Percentiles rank a stretch among this genome's conserved stretches.
phyloP scores from a whole-genome alignment of 768 basidiomycete genomes.

The Lentinula aciculospora region DNA sequence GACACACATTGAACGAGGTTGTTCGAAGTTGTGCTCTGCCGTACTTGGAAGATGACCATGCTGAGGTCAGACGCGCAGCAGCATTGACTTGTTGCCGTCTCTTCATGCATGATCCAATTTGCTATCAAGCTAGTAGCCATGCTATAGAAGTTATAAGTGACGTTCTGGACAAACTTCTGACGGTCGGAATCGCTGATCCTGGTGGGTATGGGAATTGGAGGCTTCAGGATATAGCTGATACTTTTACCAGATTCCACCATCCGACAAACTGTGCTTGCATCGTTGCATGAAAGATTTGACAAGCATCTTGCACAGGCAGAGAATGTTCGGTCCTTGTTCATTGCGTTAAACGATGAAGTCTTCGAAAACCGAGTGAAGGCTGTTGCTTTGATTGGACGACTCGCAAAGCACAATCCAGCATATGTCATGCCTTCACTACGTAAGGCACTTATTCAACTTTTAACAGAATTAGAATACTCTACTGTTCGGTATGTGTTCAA shows the following conservation, averaged over 20 bases:
- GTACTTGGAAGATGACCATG: constrained; percentile 88
- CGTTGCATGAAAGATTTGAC: constrained; percentile 91
- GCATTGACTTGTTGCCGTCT: constrained; percentile 89
- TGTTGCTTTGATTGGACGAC: constrained; percentile 84
- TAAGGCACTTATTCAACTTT: constrained; percentile 90
- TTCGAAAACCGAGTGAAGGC: constrained; percentile 93
- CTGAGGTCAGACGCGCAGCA: constrained; percentile 84
- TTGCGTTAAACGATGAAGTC: constrained; percentile 94
- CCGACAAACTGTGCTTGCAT: constrained; percentile 78
- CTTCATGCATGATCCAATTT: constrained; percentile 93
- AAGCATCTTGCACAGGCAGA: constrained; percentile 97
- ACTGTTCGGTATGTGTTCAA: constrained; percentile 65
- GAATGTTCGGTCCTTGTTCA: constrained; percentile 95
- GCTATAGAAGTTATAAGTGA: constrained; percentile 97
- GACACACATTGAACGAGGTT: constrained; percentile 93
- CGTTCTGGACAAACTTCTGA: constrained; percentile 93
- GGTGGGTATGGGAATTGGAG: constrained; percentile 40
- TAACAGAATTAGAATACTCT: constrained; percentile 96
- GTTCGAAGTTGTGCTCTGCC: constrained; percentile 88
- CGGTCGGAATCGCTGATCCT: constrained; percentile 94
- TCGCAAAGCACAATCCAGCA: constrained; percentile 94
- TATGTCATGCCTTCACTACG: constrained; percentile 98
- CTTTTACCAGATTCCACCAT: constrained; percentile 64
- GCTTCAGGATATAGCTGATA: constrained; percentile 4
- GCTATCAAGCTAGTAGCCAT: constrained; percentile 92